Evolutionary conservation across 2,329 filamentous ascomycete species (phyloP), one percentile per base, ranked within the genome.

Genomic region (Pseudogymnoascus sp.): DNA sequence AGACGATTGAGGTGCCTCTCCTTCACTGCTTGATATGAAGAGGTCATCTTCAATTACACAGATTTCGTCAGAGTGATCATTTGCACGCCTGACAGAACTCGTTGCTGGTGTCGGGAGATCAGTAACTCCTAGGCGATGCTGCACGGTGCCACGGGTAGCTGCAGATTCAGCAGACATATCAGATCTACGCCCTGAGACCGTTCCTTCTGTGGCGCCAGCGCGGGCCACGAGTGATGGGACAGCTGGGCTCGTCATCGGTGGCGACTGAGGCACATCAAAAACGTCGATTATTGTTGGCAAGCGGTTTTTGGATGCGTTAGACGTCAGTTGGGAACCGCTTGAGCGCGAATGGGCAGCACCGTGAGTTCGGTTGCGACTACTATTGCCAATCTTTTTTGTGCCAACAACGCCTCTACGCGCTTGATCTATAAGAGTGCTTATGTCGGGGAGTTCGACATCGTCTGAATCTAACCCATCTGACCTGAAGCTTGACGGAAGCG

Each of bases 191-290:
- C 28, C 3, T 2, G 28, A 33, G 9, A 6, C n/a, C 2, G n/a
- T 3, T n/a, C 5, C 16, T 18, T 52, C 25, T 3, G 25, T 52
- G 16, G 45, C 31, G n/a, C 25, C 5, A 18, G 45, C 7, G 5
- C 45, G 8, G n/a, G 49, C 28, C 14, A 16, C 6, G 28, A 43
- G 40, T 66, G 9, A 66, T 60, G 28, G 52, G 25, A 64, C 52
- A n/a, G 69, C 62, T 33, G 71, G 74, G 52, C 74, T 77, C 11
- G 75, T 76, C 59, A 71, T 68, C 6, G 75, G 75, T 9, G 76
- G 76, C 5, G 77, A 78, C n/a, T 69, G 71, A 37, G 75, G 75
- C 60, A 75, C 68, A 63, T 77, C 70, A 60, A 75, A 77, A 14
- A 75, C 66, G 58, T 69, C 65, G 6, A 38, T 41, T 60, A 31